These are phyloP conservation scores for Phytopythium mirpurense DNA, from an alignment of 352 stramenopile species.

Conservation along the genomic window DNA sequence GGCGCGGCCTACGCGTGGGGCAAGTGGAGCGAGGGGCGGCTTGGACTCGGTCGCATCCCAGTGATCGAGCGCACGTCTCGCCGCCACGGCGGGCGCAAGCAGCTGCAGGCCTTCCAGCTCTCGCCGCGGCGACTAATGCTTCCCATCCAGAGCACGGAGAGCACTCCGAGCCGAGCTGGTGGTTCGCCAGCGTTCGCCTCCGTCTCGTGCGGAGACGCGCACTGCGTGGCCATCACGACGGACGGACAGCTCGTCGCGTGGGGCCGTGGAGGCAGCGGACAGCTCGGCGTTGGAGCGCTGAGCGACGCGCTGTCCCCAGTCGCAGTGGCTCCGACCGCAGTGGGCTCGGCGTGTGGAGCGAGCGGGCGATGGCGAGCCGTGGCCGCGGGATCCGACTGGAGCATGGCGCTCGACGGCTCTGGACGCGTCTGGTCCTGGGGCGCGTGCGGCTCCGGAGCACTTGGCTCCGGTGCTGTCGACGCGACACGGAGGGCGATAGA, in stretches of 20 bases:
- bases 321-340: conserved; percentile 3
- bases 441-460: conserved; percentile 50
- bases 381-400: conserved; percentile 71
- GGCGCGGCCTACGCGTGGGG: conserved; percentile 79
- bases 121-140: conserved; percentile 14
- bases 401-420: conserved; percentile 55
- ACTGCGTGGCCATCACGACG: conserved; percentile 63
- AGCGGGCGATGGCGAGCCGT: conserved; percentile 32
- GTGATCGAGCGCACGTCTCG: conserved; percentile 36
- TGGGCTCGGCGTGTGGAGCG: background rate
- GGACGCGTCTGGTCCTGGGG: conserved; percentile 84
- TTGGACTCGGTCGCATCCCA: conserved; percentile 63
- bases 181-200: conserved; percentile 20
- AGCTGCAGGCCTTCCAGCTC: conserved; percentile 63
- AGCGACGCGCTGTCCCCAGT: conserved; percentile 26
- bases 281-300: conserved; percentile 65
- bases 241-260: conserved; percentile 62
- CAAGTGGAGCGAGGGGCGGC: conserved; percentile 64
- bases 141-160: background rate
- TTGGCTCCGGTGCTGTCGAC: conserved; percentile 29
- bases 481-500: background rate
- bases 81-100: conserved; percentile 28
- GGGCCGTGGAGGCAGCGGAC: conserved; percentile 71
- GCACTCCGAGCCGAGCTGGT: no score
- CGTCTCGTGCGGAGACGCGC: conserved; percentile 67